These are phyloP conservation scores for Plasmodium vinckei DNA, from an alignment of 169 alveolate genomes.

Conservation along the genomic window DNA sequence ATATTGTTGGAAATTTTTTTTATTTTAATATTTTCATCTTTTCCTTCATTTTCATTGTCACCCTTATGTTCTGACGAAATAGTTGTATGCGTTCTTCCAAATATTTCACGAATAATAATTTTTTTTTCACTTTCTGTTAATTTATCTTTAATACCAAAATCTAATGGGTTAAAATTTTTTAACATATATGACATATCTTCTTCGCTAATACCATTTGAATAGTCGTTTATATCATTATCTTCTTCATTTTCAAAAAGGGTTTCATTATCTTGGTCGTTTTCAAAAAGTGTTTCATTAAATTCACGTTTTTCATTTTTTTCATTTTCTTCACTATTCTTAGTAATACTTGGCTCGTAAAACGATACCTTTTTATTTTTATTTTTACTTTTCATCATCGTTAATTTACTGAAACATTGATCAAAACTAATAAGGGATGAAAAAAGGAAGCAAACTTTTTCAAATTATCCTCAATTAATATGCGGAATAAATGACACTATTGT, in stretches of 20 bases:
- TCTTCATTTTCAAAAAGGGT: neutral
- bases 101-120: constrained; percentile 54
- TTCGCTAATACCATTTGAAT: neutral
- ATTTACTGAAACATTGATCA: too few relatives aligned
- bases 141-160: constrained; percentile 75
- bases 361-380: constrained; percentile 32
- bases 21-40: neutral
- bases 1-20: neutral
- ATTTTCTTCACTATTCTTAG: constrained; percentile 10
- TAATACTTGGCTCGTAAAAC: constrained; percentile 17
- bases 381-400: too few relatives aligned
- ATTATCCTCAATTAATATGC: too few relatives aligned
- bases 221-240: neutral
- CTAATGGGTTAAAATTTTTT: constrained; percentile 56
- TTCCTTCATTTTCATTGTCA: neutral
- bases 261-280: constrained; percentile 11
- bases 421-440: too few relatives aligned
- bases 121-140: constrained; percentile 74
- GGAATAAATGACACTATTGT: too few relatives aligned
- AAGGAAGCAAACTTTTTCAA: too few relatives aligned
- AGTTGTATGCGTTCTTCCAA: neutral
- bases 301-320: constrained; percentile 67
- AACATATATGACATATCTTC: constrained; percentile 27
- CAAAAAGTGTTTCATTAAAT: constrained; percentile 16
- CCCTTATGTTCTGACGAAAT: neutral